Percentiles rank a stretch among this genome's conserved stretches.
These are phyloP conservation scores for Pichia sp. DNA, from an alignment of 1,139 yeast genomes.

Conservation along the genomic window DNA sequence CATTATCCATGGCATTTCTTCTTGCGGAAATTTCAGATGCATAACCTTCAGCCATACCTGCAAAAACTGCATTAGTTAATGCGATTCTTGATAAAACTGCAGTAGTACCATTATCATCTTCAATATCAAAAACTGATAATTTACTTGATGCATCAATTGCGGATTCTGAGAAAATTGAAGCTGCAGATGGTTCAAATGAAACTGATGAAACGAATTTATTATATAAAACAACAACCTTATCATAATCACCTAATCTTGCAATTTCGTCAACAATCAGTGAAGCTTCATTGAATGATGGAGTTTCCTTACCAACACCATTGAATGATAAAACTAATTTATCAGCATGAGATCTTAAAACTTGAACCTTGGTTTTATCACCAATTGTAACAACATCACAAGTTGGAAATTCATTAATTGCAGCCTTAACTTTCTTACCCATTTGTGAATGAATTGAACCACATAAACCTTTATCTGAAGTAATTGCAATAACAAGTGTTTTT, in stretches of 20 bases:
- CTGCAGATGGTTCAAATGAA: constrained; percentile 76
- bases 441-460: constrained; percentile 98
- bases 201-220: constrained; percentile 85
- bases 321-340: constrained; percentile 66
- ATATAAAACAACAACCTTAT: constrained; percentile 74
- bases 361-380: constrained; percentile 92
- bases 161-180: constrained; percentile 61
- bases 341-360: constrained; percentile 76
- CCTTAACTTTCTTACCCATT: constrained; percentile 82
- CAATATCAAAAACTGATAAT: constrained; percentile 76
- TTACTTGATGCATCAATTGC: constrained; percentile 85
- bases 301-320: constrained; percentile 92
- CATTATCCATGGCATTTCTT: constrained; percentile 99
- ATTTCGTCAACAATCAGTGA: constrained; percentile 86
- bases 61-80: constrained; percentile 79
- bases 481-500: constrained; percentile 72
- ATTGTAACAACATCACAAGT: constrained; percentile 76
- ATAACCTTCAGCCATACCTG: constrained; percentile 97
- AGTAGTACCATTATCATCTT: constrained; percentile 61
- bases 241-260: constrained; percentile 59
- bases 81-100: constrained; percentile 72
- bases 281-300: constrained; percentile 89
- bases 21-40: constrained; percentile 98
- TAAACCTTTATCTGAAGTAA: constrained; percentile 95
- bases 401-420: constrained; percentile 55